These are phyloP conservation scores for Globisporangium solare DNA, from an alignment of 352 stramenopile genomes.

Conservation along the genomic window DNA sequence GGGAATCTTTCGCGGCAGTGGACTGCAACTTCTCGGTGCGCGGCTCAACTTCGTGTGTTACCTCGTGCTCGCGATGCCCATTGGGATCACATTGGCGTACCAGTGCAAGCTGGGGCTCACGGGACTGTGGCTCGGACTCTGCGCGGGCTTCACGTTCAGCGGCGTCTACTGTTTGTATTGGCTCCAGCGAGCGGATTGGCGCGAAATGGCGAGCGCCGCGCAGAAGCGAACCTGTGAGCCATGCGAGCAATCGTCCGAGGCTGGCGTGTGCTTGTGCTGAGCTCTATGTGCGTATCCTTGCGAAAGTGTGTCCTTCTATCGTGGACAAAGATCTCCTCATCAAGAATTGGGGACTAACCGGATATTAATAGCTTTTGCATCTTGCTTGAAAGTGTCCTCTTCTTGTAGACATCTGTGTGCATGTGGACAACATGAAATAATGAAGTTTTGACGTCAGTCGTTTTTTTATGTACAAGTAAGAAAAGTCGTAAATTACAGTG, in stretches of 20 bases:
- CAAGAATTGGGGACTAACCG: too few species aligned
- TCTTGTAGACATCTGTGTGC: too few species aligned
- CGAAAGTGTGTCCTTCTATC: neutral
- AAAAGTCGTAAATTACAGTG: too few species aligned
- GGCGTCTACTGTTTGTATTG: slow-evolving; percentile 68
- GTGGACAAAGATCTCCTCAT: too few species aligned
- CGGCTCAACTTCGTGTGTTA: slow-evolving; percentile 86
- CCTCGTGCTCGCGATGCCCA: slow-evolving; percentile 72
- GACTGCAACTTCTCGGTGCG: slow-evolving; percentile 75
- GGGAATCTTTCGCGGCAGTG: slow-evolving; percentile 77
- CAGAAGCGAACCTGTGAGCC: slow-evolving; percentile 48
- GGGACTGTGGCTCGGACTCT: slow-evolving; percentile 83
- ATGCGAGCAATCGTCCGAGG: slow-evolving; percentile 20
- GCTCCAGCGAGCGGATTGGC: slow-evolving; percentile 71
- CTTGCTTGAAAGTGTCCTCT: too few species aligned
- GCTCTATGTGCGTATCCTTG: neutral
- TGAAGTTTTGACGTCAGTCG: too few species aligned
- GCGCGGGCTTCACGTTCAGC: slow-evolving; percentile 53
- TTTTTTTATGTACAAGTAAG: too few species aligned
- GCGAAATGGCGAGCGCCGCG: slow-evolving; percentile 52
- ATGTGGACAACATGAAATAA: too few species aligned
- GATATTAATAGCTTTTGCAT: too few species aligned
- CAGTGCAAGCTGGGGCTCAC: slow-evolving; percentile 51
- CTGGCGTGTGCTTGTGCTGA: slow-evolving; percentile 19
- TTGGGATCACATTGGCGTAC: slow-evolving; percentile 73